A percentile compares a stretch with the other conserved stretches of the same genome.
Evolutionary conservation across 2,329 filamentous ascomycete genomes (phyloP).

Genomic region (Aotearoamyces nothofagi): DNA sequence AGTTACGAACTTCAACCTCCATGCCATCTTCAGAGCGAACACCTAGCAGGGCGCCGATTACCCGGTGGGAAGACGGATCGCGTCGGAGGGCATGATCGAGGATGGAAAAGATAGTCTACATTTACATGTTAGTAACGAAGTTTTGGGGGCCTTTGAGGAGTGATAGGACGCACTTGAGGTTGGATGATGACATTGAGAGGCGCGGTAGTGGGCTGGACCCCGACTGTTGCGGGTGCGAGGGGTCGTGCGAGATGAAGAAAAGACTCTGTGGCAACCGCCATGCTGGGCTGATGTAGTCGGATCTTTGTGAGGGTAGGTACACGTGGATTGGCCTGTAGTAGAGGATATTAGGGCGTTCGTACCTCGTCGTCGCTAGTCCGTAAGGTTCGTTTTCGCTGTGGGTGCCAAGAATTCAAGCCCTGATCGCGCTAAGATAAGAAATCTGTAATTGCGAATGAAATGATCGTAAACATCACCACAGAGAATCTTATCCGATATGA

Average conservation of each 20-base stretch:
- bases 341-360: slow-evolving; percentile 6
- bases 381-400: slow-evolving; percentile 18
- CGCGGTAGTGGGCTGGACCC: slow-evolving; percentile 71
- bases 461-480: too few relatives aligned
- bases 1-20: slow-evolving; percentile 89
- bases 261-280: slow-evolving; percentile 63
- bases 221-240: slow-evolving; percentile 65
- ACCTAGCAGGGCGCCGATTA: slow-evolving; percentile 91
- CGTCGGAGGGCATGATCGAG: slow-evolving; percentile 89
- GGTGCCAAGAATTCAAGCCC: slow-evolving; percentile 8
- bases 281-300: slow-evolving; percentile 50
- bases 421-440: slow-evolving; percentile 34
- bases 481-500: too few relatives aligned
- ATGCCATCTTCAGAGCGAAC: slow-evolving; percentile 90
- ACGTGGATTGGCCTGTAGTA: too few relatives aligned
- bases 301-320: too few relatives aligned
- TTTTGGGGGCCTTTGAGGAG: background rate
- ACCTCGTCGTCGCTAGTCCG: slow-evolving; percentile 8
- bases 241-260: slow-evolving; percentile 94
- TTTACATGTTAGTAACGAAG: slow-evolving; percentile 12
- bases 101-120: slow-evolving; percentile 56
- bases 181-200: slow-evolving; percentile 91
- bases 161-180: slow-evolving; percentile 56
- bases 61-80: slow-evolving; percentile 75
- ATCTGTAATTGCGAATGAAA: too few relatives aligned